Base-by-base conservation (phyloP, 371 early-diverging fungal species). In the Conidiobolus incongruus region DNA sequence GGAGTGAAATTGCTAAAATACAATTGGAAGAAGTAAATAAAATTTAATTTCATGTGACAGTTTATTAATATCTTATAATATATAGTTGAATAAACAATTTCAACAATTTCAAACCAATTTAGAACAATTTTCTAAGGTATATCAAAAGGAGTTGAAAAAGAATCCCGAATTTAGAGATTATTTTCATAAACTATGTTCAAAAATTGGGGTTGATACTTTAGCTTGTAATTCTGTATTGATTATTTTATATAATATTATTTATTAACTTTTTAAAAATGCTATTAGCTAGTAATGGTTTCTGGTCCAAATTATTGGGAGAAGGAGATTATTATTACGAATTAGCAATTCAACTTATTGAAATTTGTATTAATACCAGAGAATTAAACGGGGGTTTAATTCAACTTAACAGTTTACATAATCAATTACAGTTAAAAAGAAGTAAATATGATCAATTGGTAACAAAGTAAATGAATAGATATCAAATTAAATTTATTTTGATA, bases 281-380 rank as follows among this genome's bases (percentile, higher is more conserved):
- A 35, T 35, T 28, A 81, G 85, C 92, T 19, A 85, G 85, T 49
- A 94, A 94, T 56, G 88, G 91, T 21, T 83, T 84, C 49, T 89
- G 91, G 89, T 74, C 85, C 0, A 89, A 87, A 45, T 55, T 92
- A 16, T 60, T 95, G 4, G 95, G 96, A 0, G 76, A 92, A 0
- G 89, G 94, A n/a, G 94, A 94, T 53, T 96, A 93, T 59, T 96
- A 96, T 57, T 91, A 87, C 51, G 93, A 93, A 40, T 65, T 95
- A 4, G 87, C 79, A 1, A 75, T 95, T 16, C 92, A 90, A 50
- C 77, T 89, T 33, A 76, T 83, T 21, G 89, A 90, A 46, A 69
- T 76, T 0, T 96, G 93, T 46, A 63, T 91, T 17, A 65, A 68
- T 10, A 83, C 86, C 0, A 59, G 93, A 20, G 63, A 68, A n/a